These are phyloP conservation scores for Trichoderma endophyticum DNA, from an alignment of 2,329 filamentous ascomycete genomes.

Conservation along the genomic window DNA sequence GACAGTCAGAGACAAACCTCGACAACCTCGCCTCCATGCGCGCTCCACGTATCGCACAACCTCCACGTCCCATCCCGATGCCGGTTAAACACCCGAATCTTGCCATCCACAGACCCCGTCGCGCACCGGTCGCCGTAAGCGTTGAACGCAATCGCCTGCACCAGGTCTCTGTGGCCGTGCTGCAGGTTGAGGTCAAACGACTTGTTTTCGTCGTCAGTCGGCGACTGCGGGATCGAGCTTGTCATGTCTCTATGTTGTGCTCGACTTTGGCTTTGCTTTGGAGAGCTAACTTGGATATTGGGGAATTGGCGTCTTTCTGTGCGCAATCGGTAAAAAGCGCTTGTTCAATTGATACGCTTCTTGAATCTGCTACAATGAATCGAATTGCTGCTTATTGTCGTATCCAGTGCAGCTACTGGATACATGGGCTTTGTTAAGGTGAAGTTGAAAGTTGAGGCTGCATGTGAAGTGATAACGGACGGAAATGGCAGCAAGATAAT, in stretches of 20 bases:
- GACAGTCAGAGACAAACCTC: conserved; percentile 59
- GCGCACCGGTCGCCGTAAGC: conserved; percentile 88
- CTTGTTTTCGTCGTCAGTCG: conserved; percentile 47
- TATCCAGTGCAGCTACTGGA: no score
- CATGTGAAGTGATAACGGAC: not conserved
- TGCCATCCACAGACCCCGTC: conserved; percentile 87
- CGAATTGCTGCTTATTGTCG: not conserved
- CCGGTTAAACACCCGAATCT: conserved; percentile 85
- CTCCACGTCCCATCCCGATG: conserved; percentile 76
- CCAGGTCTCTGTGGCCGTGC: conserved; percentile 74
- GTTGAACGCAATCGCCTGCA: conserved; percentile 85
- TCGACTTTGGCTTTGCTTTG: not conserved
- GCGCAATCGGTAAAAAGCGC: not conserved
- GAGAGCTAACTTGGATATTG: not conserved
- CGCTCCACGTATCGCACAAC: conserved; percentile 82
- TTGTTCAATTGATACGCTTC: not conserved
- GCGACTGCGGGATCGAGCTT: conserved; percentile 34
- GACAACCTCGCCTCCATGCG: conserved; percentile 84
- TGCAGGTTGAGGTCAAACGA: conserved; percentile 61
- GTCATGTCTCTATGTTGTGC: conserved; percentile 26
- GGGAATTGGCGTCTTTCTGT: not conserved
- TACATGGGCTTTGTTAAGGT: not conserved
- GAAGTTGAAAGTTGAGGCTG: not conserved
- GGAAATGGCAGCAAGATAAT: not conserved
- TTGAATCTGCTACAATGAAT: no score